Base-by-base conservation (phyloP, 2,329 filamentous ascomycete species). In the Blastomyces silverae region DNA sequence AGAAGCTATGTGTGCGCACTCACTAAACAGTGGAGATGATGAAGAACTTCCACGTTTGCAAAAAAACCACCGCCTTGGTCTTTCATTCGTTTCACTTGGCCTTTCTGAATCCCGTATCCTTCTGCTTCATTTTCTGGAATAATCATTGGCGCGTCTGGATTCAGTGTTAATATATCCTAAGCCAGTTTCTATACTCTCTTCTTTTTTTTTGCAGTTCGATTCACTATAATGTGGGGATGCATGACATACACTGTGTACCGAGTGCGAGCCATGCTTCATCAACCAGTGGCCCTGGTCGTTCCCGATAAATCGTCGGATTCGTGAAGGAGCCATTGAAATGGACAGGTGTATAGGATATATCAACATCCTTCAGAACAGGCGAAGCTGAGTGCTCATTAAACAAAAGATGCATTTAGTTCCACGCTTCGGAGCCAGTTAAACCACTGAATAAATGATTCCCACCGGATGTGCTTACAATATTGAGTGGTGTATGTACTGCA, bases 301-400 rank as follows among this genome's bases (percentile, higher is more conserved):
- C 76, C 1, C 84, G 80, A 69, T 82, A 87, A 20, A 82, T 73
- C 34, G 81, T 82, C 67, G 85, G 80, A 0, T 83, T 74, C 64
- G 85, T 69, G 25, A 87, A 83, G 0, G 81, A 82, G 0, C 84
- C 85, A 66, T 87, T 85, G 72, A 86, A 87, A 1, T 68, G 68
- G 61, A 79, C 71, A 0, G 70, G 70, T 13, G 75, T 72, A 70
- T 80, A 83, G 13, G 72, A 70, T 4, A 82, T 74, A 31, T 75
- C 70, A 6, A 82, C 72, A 10, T 81, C 77, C 31, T 76, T 74
- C 46, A 76, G 64, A 0, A 79, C 57, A 0, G 77, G 77, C 13
- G 77, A 64, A 28, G 11, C 62, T 64, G 50, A 11, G 37, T 48
- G 28, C 31, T 6, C 25, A 39, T 22, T 13, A 58, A 44, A 17